These are phyloP conservation scores for Agaricus sinodeliciosus DNA, from an alignment of 768 basidiomycete species.

Conservation along the genomic window DNA sequence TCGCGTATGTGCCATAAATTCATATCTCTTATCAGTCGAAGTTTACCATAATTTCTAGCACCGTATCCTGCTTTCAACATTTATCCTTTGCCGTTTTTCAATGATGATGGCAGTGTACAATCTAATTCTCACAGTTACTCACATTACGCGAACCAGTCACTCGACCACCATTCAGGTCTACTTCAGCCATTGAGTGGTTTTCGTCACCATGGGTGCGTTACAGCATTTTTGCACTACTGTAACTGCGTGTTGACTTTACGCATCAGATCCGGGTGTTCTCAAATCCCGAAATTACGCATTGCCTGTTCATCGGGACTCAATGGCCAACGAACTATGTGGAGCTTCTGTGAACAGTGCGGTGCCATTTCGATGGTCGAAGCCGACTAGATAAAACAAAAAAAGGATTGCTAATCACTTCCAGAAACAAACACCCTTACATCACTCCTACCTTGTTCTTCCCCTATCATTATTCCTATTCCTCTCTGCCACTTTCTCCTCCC, in stretches of 20 bases:
- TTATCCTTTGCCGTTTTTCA: constrained; percentile 50
- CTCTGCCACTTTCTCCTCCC: not conserved
- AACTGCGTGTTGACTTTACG: not conserved
- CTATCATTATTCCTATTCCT: constrained; percentile 11
- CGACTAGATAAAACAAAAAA: constrained; percentile 34
- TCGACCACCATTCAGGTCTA: constrained; percentile 39
- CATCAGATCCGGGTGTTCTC: constrained; percentile 57
- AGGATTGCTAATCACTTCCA: not conserved
- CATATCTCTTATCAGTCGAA: not conserved
- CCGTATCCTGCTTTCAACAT: constrained; percentile 60
- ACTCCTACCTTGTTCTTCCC: not conserved
- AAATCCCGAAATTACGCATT: constrained; percentile 78
- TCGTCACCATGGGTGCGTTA: constrained; percentile 65
- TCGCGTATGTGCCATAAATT: constrained; percentile 37
- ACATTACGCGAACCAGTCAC: constrained; percentile 33
- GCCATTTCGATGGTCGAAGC: constrained; percentile 84
- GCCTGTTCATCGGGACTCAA: constrained; percentile 66
- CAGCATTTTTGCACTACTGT: not conserved
- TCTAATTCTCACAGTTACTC: constrained; percentile 39
- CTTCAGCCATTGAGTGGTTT: constrained; percentile 59
- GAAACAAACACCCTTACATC: constrained; percentile 1
- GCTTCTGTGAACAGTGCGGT: constrained; percentile 83
- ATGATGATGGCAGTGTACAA: constrained; percentile 39
- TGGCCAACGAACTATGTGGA: constrained; percentile 81
- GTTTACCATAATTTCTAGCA: constrained; percentile 19